These are phyloP conservation scores for Viridothelium virens DNA, from an alignment of 495 filamentous ascomycete species.

Conservation along the genomic window DNA sequence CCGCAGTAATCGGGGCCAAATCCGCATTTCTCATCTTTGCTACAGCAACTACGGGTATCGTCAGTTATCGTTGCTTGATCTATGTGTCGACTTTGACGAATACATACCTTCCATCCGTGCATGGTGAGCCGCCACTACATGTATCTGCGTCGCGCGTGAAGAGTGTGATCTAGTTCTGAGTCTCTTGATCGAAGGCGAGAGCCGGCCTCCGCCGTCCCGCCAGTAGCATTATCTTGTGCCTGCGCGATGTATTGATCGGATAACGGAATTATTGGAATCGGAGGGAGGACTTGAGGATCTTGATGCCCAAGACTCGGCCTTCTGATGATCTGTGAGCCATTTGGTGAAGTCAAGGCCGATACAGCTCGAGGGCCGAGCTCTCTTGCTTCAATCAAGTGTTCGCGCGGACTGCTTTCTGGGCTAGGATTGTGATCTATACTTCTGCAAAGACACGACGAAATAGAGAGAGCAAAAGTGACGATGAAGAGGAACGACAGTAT, in stretches of 20 bases:
- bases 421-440: no score
- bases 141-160: background rate
- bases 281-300: background rate
- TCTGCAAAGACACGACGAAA: no score
- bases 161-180: background rate
- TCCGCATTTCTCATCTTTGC: background rate
- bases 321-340: no score
- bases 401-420: no score
- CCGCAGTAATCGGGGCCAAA: background rate
- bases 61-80: background rate
- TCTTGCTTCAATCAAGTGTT: no score
- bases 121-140: background rate
- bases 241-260: background rate
- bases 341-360: no score
- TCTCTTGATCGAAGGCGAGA: background rate
- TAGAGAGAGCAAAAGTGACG: no score
- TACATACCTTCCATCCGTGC: background rate
- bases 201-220: background rate
- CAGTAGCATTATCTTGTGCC: background rate
- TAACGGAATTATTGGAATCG: background rate
- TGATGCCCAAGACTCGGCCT: background rate
- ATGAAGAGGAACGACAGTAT: no score
- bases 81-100: background rate
- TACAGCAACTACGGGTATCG: background rate
- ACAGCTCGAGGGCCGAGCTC: no score